phyloP scores from a whole-genome alignment of 148 eudicot species.

The Chenopodium formosanum region DNA sequence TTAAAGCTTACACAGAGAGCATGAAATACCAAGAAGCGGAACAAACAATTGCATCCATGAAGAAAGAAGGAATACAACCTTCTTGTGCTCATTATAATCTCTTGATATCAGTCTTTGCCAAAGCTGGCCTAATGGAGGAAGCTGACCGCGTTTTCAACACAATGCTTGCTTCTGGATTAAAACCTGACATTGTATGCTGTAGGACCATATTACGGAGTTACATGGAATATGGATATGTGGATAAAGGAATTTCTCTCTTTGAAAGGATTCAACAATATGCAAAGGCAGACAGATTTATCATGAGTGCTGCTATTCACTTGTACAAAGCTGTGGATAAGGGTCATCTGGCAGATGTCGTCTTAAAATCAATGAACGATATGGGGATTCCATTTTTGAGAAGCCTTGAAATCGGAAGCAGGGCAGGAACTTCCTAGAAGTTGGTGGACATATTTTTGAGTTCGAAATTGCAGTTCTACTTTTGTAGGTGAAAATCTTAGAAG shows the following conservation, averaged over 20 bases:
- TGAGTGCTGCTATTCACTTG: conserved; percentile 72
- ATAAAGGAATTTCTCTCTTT: conserved; percentile 56
- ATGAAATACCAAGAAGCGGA: conserved; percentile 51
- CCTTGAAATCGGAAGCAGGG: conserved; percentile 52
- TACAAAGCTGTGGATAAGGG: conserved; percentile 52
- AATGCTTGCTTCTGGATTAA: conserved; percentile 36
- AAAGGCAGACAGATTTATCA: conserved; percentile 51
- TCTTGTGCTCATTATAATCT: conserved; percentile 64
- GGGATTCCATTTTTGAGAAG: conserved; percentile 43
- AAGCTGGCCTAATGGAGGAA: conserved; percentile 49
- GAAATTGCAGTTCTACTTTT: not conserved
- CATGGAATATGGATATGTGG: conserved; percentile 49
- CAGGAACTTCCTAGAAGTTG: not conserved
- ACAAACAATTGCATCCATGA: conserved; percentile 49
- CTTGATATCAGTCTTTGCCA: conserved; percentile 44
- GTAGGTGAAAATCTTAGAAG: not conserved
- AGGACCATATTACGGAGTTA: conserved; percentile 47
- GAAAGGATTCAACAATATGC: conserved; percentile 41
- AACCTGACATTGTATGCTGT: conserved; percentile 46
- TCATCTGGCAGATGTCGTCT: conserved; percentile 38
- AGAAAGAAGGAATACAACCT: conserved; percentile 47
- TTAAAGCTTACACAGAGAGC: conserved; percentile 55
- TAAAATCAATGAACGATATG: conserved; percentile 41
- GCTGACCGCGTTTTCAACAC: conserved; percentile 41
- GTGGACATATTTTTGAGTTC: not conserved